Conservation (phyloP, 2,329 filamentous ascomycete genomes). For the Calonectria pseudoturangicola region DNA sequence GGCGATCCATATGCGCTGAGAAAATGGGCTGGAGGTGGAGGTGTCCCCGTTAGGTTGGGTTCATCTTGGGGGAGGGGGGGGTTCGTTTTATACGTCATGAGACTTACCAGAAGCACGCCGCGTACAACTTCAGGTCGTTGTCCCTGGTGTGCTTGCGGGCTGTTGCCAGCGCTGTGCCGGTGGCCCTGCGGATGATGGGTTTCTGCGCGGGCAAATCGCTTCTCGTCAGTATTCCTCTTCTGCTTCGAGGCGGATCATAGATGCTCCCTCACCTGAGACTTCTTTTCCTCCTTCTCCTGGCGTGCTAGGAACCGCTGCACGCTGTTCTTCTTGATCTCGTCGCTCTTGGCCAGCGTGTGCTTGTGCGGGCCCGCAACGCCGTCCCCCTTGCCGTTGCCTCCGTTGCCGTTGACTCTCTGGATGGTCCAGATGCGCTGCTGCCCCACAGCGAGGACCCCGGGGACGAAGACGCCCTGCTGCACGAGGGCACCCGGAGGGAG, state of each 20-base stretch:
- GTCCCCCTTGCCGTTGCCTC: constrained; percentile 82
- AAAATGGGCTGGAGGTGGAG: constrained; percentile 78
- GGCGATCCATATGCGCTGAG: constrained; percentile 92
- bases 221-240: constrained; percentile 5
- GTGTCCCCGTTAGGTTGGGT: constrained; percentile 17
- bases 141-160: constrained; percentile 82
- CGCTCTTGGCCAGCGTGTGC: constrained; percentile 83
- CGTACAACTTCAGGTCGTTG: constrained; percentile 84
- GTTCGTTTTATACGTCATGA: background rate
- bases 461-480: constrained; percentile 31
- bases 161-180: constrained; percentile 81
- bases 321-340: constrained; percentile 88
- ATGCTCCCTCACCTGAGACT: constrained; percentile 54
- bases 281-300: constrained; percentile 79
- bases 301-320: constrained; percentile 80
- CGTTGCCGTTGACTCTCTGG: constrained; percentile 85
- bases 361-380: constrained; percentile 83
- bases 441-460: constrained; percentile 59
- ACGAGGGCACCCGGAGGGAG: background rate
- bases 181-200: constrained; percentile 82
- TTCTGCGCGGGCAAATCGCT: constrained; percentile 67
- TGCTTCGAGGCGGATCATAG: no score
- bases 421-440: constrained; percentile 82
- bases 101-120: constrained; percentile 86
- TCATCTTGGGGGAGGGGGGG: background rate